Evolutionary conservation across 2,329 filamentous ascomycete species (phyloP).

Genomic region (Epichloe scottii): DNA sequence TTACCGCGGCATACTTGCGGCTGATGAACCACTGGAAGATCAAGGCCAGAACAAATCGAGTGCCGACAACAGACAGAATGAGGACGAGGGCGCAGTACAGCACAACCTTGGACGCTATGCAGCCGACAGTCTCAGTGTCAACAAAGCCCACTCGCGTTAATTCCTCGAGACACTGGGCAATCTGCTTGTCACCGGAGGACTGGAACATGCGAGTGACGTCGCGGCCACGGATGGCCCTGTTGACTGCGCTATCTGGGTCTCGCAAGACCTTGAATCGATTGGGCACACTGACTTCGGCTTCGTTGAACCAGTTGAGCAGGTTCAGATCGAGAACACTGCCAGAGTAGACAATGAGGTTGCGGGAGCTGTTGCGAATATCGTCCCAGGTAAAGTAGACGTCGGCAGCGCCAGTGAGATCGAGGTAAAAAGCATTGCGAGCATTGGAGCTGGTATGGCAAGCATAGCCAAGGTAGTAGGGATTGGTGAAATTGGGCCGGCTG

Average conservation of each 20-base stretch:
- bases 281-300: constrained; percentile 63
- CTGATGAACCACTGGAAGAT: constrained; percentile 95
- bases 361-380: constrained; percentile 75
- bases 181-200: constrained; percentile 60
- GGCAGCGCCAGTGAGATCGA: constrained; percentile 50
- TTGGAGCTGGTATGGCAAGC: constrained; percentile 68
- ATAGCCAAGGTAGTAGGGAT: constrained; percentile 70
- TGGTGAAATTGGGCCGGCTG: constrained; percentile 58
- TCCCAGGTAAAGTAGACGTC: constrained; percentile 97
- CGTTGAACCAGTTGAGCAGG: constrained; percentile 83
- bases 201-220: constrained; percentile 88
- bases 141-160: constrained; percentile 94
- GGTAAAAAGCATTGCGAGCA: constrained; percentile 65
- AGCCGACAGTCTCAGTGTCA: constrained; percentile 91
- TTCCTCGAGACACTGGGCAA: constrained; percentile 79
- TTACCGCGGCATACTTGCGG: constrained; percentile 69
- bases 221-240: constrained; percentile 59
- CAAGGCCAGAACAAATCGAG: constrained; percentile 80
- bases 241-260: constrained; percentile 46
- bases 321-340: constrained; percentile 86
- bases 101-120: constrained; percentile 94
- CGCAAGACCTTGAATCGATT: constrained; percentile 68
- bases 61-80: constrained; percentile 76
- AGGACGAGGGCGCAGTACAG: constrained; percentile 87
- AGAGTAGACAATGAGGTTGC: constrained; percentile 89